Conservation (phyloP, 352 stramenopile genomes). For the Globisporangium abappressorium region DNA sequence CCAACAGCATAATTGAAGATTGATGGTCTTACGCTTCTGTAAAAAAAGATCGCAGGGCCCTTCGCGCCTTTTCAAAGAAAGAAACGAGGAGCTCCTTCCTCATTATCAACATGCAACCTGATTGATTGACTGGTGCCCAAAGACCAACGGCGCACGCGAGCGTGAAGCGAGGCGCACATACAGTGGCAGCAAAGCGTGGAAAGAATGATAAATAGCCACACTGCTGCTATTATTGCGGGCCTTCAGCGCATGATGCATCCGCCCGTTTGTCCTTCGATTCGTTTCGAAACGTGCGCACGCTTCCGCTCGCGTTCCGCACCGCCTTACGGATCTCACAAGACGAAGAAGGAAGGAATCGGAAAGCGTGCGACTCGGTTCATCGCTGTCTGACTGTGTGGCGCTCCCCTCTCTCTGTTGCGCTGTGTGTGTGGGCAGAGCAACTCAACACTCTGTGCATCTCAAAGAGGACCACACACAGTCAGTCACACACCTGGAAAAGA, state of each 20-base stretch:
- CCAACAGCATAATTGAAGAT: not conserved
- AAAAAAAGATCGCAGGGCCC: not conserved
- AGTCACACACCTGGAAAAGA: not conserved
- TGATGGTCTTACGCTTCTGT: not conserved
- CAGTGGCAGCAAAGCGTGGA: not conserved
- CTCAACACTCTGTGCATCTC: no score
- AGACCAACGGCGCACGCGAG: no score
- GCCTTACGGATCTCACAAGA: not conserved
- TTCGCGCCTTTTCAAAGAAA: not conserved
- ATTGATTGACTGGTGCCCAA: no score
- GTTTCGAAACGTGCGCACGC: conserved; percentile 1
- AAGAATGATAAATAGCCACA: not conserved
- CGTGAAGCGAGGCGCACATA: not conserved
- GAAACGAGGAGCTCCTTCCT: not conserved
- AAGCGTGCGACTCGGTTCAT: no score
- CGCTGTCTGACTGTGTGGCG: no score
- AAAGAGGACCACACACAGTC: no score
- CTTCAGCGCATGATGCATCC: no score
- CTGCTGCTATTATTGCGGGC: no score
- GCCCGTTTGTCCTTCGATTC: not conserved
- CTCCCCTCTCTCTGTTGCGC: no score
- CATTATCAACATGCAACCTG: not conserved
- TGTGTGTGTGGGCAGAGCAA: not conserved
- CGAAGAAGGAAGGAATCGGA: no score
- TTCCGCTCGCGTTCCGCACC: not conserved